Percentiles rank a stretch among this genome's conserved stretches.
phyloP scores from a whole-genome alignment of 768 basidiomycete genomes.

The Russula ochroleuca region DNA sequence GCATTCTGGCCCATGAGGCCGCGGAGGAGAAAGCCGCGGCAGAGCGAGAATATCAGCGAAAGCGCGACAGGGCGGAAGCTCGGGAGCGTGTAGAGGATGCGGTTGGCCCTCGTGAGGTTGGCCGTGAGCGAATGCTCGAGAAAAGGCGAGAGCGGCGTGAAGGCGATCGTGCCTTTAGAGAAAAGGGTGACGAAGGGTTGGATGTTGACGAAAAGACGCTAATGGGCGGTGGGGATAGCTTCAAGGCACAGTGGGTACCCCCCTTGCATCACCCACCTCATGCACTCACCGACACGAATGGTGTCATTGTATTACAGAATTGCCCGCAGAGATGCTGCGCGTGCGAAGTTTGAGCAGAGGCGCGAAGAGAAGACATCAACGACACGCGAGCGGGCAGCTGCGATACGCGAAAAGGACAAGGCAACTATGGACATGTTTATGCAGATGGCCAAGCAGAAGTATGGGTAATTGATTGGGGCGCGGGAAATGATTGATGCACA shows the following conservation, averaged over 20 bases:
- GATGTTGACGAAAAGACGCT: constrained; percentile 77
- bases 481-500: too few relatives aligned
- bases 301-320: constrained; percentile 45
- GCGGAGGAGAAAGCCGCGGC: constrained; percentile 47
- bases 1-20: constrained; percentile 64
- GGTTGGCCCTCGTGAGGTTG: constrained; percentile 75
- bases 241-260: constrained; percentile 62
- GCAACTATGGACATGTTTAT: constrained; percentile 98
- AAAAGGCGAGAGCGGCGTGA: constrained; percentile 77
- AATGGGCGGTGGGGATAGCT: constrained; percentile 80
- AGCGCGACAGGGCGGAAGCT: constrained; percentile 59
- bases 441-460: constrained; percentile 82
- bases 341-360: constrained; percentile 56
- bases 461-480: constrained; percentile 62
- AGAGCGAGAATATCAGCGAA: constrained; percentile 56
- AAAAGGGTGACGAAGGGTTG: constrained; percentile 69
- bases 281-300: constrained; percentile 3
- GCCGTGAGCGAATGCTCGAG: constrained; percentile 81
- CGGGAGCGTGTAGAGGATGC: constrained; percentile 71
- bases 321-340: constrained; percentile 69
- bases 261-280: background rate
- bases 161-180: constrained; percentile 63
- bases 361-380: constrained; percentile 50
- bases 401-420: constrained; percentile 74
- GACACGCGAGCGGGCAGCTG: constrained; percentile 56